These are phyloP conservation scores for Rutstroemia sp. DNA, from an alignment of 2,329 filamentous ascomycete genomes.

Conservation along the genomic window DNA sequence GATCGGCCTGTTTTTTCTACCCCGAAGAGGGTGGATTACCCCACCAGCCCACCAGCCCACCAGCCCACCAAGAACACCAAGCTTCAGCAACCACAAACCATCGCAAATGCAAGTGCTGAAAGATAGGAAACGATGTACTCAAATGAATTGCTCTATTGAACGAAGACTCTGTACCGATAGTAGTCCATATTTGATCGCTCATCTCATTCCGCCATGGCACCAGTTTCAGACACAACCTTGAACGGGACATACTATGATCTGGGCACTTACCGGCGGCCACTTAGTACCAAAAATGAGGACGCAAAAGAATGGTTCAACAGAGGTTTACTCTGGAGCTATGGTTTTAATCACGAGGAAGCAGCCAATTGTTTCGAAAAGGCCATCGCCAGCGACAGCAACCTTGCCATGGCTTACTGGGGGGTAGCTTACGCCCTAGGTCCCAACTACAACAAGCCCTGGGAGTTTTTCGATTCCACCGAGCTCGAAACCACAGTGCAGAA, in stretches of 20 bases:
- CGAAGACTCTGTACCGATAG: no score
- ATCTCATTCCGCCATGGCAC: no score
- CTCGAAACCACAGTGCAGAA: constrained; percentile 38
- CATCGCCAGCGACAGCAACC: constrained; percentile 44
- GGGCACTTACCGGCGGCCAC: constrained; percentile 46
- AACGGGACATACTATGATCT: constrained; percentile 37
- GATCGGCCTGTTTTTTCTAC: no score
- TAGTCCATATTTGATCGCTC: no score
- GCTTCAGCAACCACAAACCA: no score
- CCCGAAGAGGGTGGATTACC: no score
- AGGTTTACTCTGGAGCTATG: constrained; percentile 66
- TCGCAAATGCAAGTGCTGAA: no score
- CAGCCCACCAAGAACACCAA: no score
- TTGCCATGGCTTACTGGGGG: constrained; percentile 62
- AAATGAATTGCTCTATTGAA: no score
- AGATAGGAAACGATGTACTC: no score
- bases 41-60: no score
- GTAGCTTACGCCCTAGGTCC: constrained; percentile 65
- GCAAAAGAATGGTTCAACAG: constrained; percentile 64
- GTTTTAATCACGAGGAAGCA: constrained; percentile 70
- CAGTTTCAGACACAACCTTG: no score
- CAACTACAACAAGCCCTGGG: constrained; percentile 76
- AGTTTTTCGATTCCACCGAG: constrained; percentile 57
- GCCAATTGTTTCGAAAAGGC: constrained; percentile 55
- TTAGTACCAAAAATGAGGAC: constrained; percentile 44